Evolutionary conservation across 2,329 filamentous ascomycete species (phyloP), one percentile per base, ranked within the genome.

Genomic region (Sclerotinia minor): DNA sequence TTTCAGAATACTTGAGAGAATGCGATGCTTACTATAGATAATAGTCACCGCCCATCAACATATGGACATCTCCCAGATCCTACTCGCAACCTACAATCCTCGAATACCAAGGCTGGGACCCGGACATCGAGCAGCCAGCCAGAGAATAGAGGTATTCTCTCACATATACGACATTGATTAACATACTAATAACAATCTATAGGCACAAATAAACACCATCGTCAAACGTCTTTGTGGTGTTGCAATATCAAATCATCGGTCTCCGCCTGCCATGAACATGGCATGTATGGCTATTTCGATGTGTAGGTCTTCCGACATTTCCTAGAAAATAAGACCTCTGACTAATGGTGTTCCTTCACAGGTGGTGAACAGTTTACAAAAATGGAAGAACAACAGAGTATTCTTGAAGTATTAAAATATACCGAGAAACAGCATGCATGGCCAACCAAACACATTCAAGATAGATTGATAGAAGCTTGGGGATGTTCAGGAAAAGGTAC

Each of bases 31-130:
- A 49, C 32, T 35, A n/a, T 11, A n/a, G 24, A 5, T 17, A 38
- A 19, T 35, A 75, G 78, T 78, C 1, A 77, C 78, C 2, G 80
- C 77, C 0, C 73, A 80, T 55, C 79, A 80, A 65, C 79, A 81
- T 68, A 80, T 79, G 58, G 77, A 80, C 63, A 75, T 81, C 15
- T 73, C 79, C 0, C 73, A 76, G 15, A 81, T 82, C 38, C 71
- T 82, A 8, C 76, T 74, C 0, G 75, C 74, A 1, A 78, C 80
- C 6, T 79, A 81, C 55, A 77, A 81, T 52, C 80, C 80, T 0
- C 69, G 72, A 17, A 68, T 73, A 21, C 72, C 72, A 2, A 54
- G 72, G 11, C 26, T 74, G 3, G 72, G 72, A 8, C 72, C 72
- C 1, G 47, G 65, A 17, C 69, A 72, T 29, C 54, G 66, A 47